Evolutionary conservation across 768 basidiomycete species (phyloP).

Genomic region (Gymnopilus dilepis): DNA sequence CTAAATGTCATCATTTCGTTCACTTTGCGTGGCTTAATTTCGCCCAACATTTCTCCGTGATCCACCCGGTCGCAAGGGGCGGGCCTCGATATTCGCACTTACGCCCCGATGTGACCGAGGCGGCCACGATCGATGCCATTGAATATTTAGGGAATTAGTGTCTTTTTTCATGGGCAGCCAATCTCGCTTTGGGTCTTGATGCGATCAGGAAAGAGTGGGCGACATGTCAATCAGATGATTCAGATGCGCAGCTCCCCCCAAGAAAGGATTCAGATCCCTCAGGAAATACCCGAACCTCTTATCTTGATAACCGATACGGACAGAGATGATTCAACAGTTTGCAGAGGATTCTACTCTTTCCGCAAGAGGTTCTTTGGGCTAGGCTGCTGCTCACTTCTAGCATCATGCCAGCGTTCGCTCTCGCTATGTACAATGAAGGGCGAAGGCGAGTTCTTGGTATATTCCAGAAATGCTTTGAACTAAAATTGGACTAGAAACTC

Average conservation of each 20-base stretch:
- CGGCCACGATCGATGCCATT: conserved; percentile 13
- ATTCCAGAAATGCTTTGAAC: not conserved
- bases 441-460: not conserved
- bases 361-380: conserved; percentile 1
- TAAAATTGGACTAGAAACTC: not conserved
- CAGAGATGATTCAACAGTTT: not conserved
- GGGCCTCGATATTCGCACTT: not conserved
- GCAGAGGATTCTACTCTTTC: conserved; percentile 1
- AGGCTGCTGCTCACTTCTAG: not conserved
- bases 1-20: conserved; percentile 6
- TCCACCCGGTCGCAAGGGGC: conserved; percentile 30
- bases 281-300: conserved; percentile 21
- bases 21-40: conserved; percentile 16
- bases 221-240: conserved; percentile 14
- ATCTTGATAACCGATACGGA: conserved; percentile 17
- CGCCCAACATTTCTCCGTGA: conserved; percentile 25
- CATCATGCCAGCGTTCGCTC: not conserved
- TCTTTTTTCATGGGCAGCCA: conserved; percentile 6
- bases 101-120: conserved; percentile 15
- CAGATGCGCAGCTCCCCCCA: conserved; percentile 4
- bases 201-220: conserved; percentile 14
- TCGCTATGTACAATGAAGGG: not conserved
- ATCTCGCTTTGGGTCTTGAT: conserved; percentile 8
- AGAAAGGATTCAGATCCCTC: not conserved
- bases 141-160: conserved; percentile 16